Percentiles rank a stretch among this genome's conserved stretches.
These are phyloP conservation scores for Parasarocladium wereldwijsianum DNA, from an alignment of 2,329 filamentous ascomycete genomes.

Conservation along the genomic window DNA sequence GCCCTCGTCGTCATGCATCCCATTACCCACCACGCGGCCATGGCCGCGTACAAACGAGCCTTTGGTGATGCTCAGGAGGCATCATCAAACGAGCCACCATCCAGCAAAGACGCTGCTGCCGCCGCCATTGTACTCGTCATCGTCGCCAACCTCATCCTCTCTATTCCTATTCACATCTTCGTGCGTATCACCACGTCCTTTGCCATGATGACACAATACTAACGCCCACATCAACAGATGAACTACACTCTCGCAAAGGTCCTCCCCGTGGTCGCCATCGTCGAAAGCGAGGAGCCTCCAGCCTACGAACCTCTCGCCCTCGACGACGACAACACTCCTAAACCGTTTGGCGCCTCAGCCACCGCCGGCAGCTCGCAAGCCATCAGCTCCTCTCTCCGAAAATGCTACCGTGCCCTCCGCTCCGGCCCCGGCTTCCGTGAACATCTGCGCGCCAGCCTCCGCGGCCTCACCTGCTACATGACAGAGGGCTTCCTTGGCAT, in stretches of 20 bases:
- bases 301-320: slow-evolving; percentile 36
- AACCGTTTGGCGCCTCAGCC: slow-evolving; percentile 17
- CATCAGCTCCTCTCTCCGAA: slow-evolving; percentile 35
- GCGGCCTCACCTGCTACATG: slow-evolving; percentile 43
- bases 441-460: slow-evolving; percentile 53
- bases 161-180: slow-evolving; percentile 2
- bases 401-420: slow-evolving; percentile 39
- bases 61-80: not conserved
- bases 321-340: slow-evolving; percentile 20
- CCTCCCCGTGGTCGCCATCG: slow-evolving; percentile 39
- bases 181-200: too few species aligned
- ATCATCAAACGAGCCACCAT: slow-evolving; percentile 1
- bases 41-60: slow-evolving; percentile 3
- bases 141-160: slow-evolving; percentile 1
- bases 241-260: slow-evolving; percentile 35
- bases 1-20: too few species aligned
- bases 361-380: slow-evolving; percentile 17
- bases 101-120: too few species aligned
- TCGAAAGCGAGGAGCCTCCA: slow-evolving; percentile 42
- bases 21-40: too few species aligned
- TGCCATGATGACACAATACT: too few species aligned
- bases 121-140: not conserved
- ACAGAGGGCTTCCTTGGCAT: slow-evolving; percentile 19
- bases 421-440: slow-evolving; percentile 49
- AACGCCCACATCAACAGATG: too few species aligned